Evolutionary conservation across 345 rosid genomes (phyloP), one percentile per base, ranked within the genome.

Genomic region (Pugionium dolabratum): DNA sequence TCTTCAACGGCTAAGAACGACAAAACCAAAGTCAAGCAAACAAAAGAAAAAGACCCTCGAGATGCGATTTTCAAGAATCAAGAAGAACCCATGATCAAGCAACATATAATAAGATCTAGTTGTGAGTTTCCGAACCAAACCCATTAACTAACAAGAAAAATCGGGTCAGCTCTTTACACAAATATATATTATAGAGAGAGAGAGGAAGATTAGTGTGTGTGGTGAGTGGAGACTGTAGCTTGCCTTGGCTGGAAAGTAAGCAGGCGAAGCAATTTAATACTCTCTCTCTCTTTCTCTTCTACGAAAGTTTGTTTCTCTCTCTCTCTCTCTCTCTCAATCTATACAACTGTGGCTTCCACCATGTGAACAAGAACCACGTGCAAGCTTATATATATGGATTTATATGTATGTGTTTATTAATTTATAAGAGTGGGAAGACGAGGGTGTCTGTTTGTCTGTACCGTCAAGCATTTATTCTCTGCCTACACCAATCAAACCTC

Each of bases 321-420:
- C 36, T 34, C 36, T 69, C 18, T 41, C 9, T 59, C 37, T 41
- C 31, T 49, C 2, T 29, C 42, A 54, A 34, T 18, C 18, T 43
- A 27, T 70, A 61, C 67, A 62, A 44, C 26, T 70, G 75, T 70
- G 74, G 68, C 62, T 61, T 70, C 74, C 67, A 70, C 48, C 74
- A 70, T 61, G 68, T 45, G 69, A 70, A 18, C 41, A 70, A 70
- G 55, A 70, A 70, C 63, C 69, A 70, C 63, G 75, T 70, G 75
- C 69, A 36, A 44, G 62, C 4, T 55, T 51, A 4, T 40, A 33
- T 34, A 4, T n/a, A 30, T 51, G 6, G 7, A 27, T 48, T 33
- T 29, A 7, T 51, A 7, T 32, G 29, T 39, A 1, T 64, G 54
- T 59, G 18, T 65, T 4, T 54, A 66, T 42, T 9, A 9, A 39